Evolutionary conservation across 2,329 filamentous ascomycete species (phyloP), one percentile per base, ranked within the genome.

Genomic region (Camillea tinctor): DNA sequence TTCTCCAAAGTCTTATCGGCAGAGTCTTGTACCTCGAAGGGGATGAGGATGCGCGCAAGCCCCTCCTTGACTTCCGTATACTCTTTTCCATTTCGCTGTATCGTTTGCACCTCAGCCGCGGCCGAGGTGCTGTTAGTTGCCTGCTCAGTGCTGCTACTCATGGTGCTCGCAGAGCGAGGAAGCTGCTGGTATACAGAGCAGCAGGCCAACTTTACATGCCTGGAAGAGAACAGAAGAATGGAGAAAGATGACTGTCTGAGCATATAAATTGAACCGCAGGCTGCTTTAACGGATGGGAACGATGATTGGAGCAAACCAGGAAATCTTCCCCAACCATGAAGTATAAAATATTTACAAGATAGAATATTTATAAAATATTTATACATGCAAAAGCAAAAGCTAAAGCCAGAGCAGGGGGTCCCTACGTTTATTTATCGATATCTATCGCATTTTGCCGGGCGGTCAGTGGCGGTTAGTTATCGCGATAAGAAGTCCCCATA

Each of bases 41-140:
- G 84, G 19, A 84, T 81, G 50, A 85, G 72, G 51, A 87, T 86
- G 30, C 79, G 80, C n/a, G 81, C 84, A 53, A 82, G 80, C 0
- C 84, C 84, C 65, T 87, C 84, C 61, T 76, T 80, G 4, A 86
- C 75, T 15, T 81, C 80, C 20, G 75, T 79, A 66, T 81, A 86
- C 26, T 79, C 76, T 67, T 81, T 77, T 44, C 80, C 83, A 60
- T 81, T 76, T 62, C 74, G 72, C 19, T 66, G 65, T 58, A 79
- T 67, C 40, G 67, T 72, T 61, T 75, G 71, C 24, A 73, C 69
- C 20, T 72, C 69, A 56, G 69, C 69, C 59, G 71, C 57, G 13
- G 69, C 65, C 50, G 64, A 59, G 51, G 69, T 53, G 48, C 58
- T 56, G 21, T 66, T 64, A n/a, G n/a, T n/a, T 50, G 66, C 61